phyloP scores from a whole-genome alignment of 2,329 filamentous ascomycete genomes.

The Drechslerella dactyloides region DNA sequence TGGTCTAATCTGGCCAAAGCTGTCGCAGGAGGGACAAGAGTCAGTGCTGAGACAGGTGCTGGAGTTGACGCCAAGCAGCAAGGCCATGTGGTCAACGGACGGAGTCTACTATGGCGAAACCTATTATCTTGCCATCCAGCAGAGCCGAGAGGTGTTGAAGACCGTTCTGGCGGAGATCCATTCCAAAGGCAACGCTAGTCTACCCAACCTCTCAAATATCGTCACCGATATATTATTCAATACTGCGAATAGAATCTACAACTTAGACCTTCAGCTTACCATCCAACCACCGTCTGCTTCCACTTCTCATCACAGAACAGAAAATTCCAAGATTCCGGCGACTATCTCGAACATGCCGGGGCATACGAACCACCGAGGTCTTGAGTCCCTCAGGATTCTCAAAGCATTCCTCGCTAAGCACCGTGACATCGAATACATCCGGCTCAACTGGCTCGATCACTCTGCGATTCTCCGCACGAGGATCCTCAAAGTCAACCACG shows the following conservation, averaged over 20 bases:
- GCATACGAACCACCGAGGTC: constrained; percentile 49
- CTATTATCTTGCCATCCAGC: constrained; percentile 52
- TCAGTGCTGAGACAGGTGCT: constrained; percentile 73
- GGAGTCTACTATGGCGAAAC: constrained; percentile 53
- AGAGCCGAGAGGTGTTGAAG: constrained; percentile 69
- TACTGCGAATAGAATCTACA: constrained; percentile 78
- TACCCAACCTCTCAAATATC: constrained; percentile 68
- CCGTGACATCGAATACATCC: constrained; percentile 68
- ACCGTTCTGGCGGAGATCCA: constrained; percentile 63
- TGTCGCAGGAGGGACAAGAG: constrained; percentile 78
- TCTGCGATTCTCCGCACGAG: constrained; percentile 72
- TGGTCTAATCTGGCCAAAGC: constrained; percentile 79
- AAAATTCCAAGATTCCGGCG: constrained; percentile 20
- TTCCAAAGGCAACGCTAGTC: constrained; percentile 68
- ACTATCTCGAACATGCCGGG: constrained; percentile 58
- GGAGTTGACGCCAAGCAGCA: constrained; percentile 60
- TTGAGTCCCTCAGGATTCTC: constrained; percentile 9
- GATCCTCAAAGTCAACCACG: constrained; percentile 69
- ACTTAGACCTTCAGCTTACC: constrained; percentile 62
- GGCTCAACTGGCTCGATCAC: constrained; percentile 79
- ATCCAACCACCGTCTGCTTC: constrained; percentile 8
- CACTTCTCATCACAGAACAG: too few relatives aligned
- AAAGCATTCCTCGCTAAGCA: constrained; percentile 63
- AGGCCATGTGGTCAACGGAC: constrained; percentile 55
- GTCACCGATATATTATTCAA: constrained; percentile 74